Evolutionary conservation across 2,329 filamentous ascomycete species (phyloP), one percentile per base, ranked within the genome.

Genomic region (Nakataea oryzae): DNA sequence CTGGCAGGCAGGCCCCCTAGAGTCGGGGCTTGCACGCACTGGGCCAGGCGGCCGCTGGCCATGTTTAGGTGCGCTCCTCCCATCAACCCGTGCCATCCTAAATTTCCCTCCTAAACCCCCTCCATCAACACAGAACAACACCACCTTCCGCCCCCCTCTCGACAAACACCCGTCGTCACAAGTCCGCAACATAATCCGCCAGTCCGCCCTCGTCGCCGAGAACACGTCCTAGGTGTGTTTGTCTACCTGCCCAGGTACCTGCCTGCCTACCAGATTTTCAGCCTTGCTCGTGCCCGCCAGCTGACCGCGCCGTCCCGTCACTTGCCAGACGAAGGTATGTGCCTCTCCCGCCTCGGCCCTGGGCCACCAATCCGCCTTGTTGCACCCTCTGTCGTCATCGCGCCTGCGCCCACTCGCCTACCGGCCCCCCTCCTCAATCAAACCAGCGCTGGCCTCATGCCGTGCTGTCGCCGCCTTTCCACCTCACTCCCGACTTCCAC

Each of bases 311-410:
- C 56, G 17, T 41, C 12, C 26, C 28, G 58, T 27, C 24, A 24
- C 21, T 27, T 34, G 27, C 34, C 30, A 41, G 27, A 30, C 21
- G 24, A 50, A 57, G 58, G 61, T 60, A 59, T 50, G 58, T 62
- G 30, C 32, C 32, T 13, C 58, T 28, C 17, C 34, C 21, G 58
- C 41, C 41, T 59, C 58, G 24, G 58, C 47, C 58, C 32, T 41
- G 26, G 41, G 58, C 58, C 26, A 28, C 58, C 27, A 59, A 59
- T 54, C 24, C 58, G 50, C 55, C 29, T 32, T 57, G 54, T 34
- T 55, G 41, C 62, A 58, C 62, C 65, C 64, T 61, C 66, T 69
- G 65, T 67, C 68, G 69, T 69, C 69, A 70, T 70, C 65, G 64
- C 64, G 62, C 64, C 66, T 65, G 65, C 67, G 66, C 55, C 60